Base-by-base conservation (phyloP, 768 basidiomycete genomes). In the Boletus edulis region DNA sequence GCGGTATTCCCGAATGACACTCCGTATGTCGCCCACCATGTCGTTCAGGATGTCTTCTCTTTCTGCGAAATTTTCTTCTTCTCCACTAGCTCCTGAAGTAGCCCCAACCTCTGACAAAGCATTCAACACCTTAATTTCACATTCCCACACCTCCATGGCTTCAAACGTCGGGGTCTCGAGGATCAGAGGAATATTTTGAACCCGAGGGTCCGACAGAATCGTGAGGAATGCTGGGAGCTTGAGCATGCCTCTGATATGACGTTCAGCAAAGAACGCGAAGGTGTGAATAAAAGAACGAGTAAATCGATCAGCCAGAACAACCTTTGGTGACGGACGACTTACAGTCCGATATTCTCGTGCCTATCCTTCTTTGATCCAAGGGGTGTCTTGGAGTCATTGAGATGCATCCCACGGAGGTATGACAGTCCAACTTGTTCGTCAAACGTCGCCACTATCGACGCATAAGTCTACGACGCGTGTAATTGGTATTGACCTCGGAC, bases 341-440 rank as follows among this genome's bases (percentile, higher is more conserved):
- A 90, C 87, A 89, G 67, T 20, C 93, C 93, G 37, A 94, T 85
- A 57, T 91, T 94, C 68, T 92, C 85, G 60, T 94, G 93, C 38
- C 89, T 72, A 62, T 94, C 93, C 59, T 82, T 85, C 60, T 80
- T 85, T 13, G 86, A 85, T 4, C 76, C 80, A 13, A 82, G 75
- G 1, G 72, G 75, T 10, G 78, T 80, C 67, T 91, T 90, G 13
- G 88, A 89, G 66, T 94, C 92, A 65, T 95, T 95, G 43, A 94
- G 66, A 63, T 95, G 93, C 81, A 94, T 87, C 1, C 86, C 92
- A 4, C 83, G 78, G 15, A 94, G 81, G 65, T 91, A 94, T 13
- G 76, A 66, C 24, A 90, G 62, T 2, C 93, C 90, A 4, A 95
- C 77, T 55, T 80, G 72, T n/a, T 75, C 62, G 32, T 89, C 84